Evolutionary conservation across 495 filamentous ascomycete genomes (phyloP), one percentile per base, ranked within the genome.

Genomic region (Platismatia glauca): DNA sequence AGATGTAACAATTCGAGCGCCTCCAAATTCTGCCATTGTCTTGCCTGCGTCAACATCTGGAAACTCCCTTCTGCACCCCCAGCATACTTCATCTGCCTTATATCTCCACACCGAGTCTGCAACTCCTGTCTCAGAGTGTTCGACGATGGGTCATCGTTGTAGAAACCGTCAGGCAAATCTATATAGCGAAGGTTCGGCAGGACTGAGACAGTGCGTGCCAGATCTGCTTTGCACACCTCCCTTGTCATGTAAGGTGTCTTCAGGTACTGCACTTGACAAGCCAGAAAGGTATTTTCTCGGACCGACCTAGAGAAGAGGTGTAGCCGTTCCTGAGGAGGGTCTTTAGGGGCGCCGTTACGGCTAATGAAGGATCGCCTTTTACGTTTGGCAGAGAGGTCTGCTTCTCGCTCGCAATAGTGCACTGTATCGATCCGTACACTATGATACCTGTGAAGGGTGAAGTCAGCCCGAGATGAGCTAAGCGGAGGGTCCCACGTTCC

Each of bases 211-310:
- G 87, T 89, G 50, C 90, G 84, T 20, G 94, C 94, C 58, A 96
- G 82, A 62, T 90, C 87, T 41, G 88, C 79, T 72, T 91, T 91
- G 76, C 82, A 88, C 9, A 87, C 86, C 74, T 97, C 93, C 50
- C 94, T 85, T 53, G 90, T 87, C 94, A 96, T 96, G 72, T 96
- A 97, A n/a, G 94, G 89, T 68, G 89, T 86, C 75, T 96, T 93
- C 59, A 98, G 76, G 60, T 86, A 89, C 63, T 87, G 75, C 15
- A 96, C 89, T 33, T 81, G 76, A 7, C 75, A 71, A 0, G 83
- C 90, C 20, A 94, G 76, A 12, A 79, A 78, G 31, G 80, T 79
- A 35, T 87, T 84, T 38, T 92, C 87, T 62, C 92, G 82, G 39
- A 97, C 84, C 0, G 91, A 86, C 48, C 89, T 84, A 71, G 85